Evolutionary conservation across 2,329 filamentous ascomycete genomes (phyloP).

Genomic region (Fusarium oxysporum): DNA sequence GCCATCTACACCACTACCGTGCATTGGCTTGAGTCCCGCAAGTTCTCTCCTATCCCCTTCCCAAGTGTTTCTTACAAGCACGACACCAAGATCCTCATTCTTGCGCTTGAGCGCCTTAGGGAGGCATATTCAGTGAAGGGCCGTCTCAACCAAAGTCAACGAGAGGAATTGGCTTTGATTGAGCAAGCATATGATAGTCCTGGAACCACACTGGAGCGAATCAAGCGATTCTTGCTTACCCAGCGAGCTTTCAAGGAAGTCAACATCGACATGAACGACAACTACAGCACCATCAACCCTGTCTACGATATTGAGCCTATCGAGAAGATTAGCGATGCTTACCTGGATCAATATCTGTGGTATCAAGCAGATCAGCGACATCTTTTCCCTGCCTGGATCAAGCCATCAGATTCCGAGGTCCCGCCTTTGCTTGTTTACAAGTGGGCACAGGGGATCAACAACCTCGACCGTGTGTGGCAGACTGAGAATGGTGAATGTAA

Average conservation of each 20-base stretch:
- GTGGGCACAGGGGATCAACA: conserved; percentile 99
- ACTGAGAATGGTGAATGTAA: conserved; percentile 95
- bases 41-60: conserved; percentile 98
- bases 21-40: conserved; percentile 97
- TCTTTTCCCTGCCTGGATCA: conserved; percentile 98
- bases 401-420: conserved; percentile 97
- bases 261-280: conserved; percentile 99
- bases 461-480: conserved; percentile 94
- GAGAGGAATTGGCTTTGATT: conserved; percentile 95
- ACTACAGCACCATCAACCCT: conserved; percentile 98
- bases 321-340: conserved; percentile 99
- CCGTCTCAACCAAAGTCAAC: conserved; percentile 94
- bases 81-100: conserved; percentile 97
- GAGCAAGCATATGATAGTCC: conserved; percentile 99
- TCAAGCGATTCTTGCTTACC: conserved; percentile 96
- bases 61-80: conserved; percentile 99
- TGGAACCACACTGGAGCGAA: conserved; percentile 92
- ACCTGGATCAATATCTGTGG: conserved; percentile 98
- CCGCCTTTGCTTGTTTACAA: conserved; percentile 96
- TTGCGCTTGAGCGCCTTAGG: conserved; percentile 90
- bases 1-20: conserved; percentile 99
- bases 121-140: conserved; percentile 99
- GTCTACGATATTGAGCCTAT: conserved; percentile 99
- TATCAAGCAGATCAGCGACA: conserved; percentile 98
- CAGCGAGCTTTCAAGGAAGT: conserved; percentile 99